Conservation (phyloP, 139 green algal species). For the Edaphochlamys debaryana region DNA sequence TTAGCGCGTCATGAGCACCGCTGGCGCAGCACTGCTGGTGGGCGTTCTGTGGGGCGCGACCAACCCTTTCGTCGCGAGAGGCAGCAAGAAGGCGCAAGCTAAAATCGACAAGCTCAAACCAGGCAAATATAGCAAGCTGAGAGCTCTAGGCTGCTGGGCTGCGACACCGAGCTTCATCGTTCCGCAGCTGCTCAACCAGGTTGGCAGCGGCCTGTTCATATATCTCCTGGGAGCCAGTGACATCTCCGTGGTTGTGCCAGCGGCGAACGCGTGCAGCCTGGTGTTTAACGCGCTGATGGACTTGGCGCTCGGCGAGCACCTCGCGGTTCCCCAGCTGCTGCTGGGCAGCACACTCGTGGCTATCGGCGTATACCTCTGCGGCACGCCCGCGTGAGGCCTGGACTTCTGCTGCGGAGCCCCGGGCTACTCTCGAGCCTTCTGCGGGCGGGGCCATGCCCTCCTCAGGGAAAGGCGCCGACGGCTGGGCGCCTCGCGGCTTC, state of each 20-base stretch:
- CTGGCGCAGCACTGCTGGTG: conserved; percentile 49
- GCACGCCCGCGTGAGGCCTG: neutral
- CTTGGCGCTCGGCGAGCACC: conserved; percentile 67
- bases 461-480: too few species aligned
- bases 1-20: too few species aligned
- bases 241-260: conserved; percentile 66
- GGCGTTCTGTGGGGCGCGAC: conserved; percentile 72
- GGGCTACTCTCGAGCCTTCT: too few species aligned
- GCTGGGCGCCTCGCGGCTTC: too few species aligned
- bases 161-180: conserved; percentile 42
- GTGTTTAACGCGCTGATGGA: conserved; percentile 72
- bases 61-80: conserved; percentile 73
- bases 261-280: conserved; percentile 78
- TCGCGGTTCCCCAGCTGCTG: conserved; percentile 42
- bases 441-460: neutral
- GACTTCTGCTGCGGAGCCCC: too few species aligned
- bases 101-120: neutral
- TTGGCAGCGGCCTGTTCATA: conserved; percentile 65
- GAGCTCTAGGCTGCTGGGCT: neutral
- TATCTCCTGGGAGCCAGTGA: conserved; percentile 54
- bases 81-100: conserved; percentile 35
- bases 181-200: conserved; percentile 61
- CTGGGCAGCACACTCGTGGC: conserved; percentile 64
- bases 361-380: conserved; percentile 73
- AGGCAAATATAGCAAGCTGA: too few species aligned